Evolutionary conservation across 2,329 filamentous ascomycete genomes (phyloP), one percentile per base, ranked within the genome.

Genomic region (Mycocentrospora acerina): DNA sequence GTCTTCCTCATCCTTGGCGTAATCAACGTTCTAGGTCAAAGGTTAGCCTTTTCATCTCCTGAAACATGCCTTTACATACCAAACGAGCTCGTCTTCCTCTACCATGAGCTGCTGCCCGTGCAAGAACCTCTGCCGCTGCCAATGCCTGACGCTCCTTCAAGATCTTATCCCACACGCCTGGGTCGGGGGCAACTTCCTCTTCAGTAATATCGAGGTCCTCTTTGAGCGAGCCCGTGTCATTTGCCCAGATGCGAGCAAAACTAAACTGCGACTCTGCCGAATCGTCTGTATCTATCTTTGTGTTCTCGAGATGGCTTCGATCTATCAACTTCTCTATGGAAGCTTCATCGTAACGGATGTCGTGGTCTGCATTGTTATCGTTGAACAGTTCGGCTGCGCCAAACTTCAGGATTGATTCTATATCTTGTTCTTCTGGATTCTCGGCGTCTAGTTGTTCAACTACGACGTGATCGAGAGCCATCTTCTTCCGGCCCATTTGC

Each of bases 321-420:
- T 97, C 90, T n/a, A 98, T 75, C 10, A 98, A 77, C 51, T 86
- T 88, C 35, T 96, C 89, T n/a, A 98, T 82, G 1, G 88, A 86
- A 1, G 82, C 79, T 1, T 79, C 73, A 57, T 96, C 90, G 58
- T 96, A 98, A 4, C 77, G 77, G 43, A 97, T 90, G 40, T 90
- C 83, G 7, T 81, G 72, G 48, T 83, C 81, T 29, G 79, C 73
- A 41, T 83, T 76, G 36, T 85, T 80, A 17, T 93, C 86, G 32
- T 84, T 80, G 62, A 98, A 97, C 3, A 98, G 72, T 9, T 90
- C 87, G 42, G 86, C 82, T 0, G 91, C 90, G 36, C 93, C 93
- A 59, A 94, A 86, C 51, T 85, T 86, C 26, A 98, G 76, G 44
- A 97, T 90, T 0, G 87, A 88, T 55, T 95, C 90, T 4, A 97